Base-by-base conservation (phyloP, 768 basidiomycete genomes). In the Cystobasidiopsis lactophilus region DNA sequence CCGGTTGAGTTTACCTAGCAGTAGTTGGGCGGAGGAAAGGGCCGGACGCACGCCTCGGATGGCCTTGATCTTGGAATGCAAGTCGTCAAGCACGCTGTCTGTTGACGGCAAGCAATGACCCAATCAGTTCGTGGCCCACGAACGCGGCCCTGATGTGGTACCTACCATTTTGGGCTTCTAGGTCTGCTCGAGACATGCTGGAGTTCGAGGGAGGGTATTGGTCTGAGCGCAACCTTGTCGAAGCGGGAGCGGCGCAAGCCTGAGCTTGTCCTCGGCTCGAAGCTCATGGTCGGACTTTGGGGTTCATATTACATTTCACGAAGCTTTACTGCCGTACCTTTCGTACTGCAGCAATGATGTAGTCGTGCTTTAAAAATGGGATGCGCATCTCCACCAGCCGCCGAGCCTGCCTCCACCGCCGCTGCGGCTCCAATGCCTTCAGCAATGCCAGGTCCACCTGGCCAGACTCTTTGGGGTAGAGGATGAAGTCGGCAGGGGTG, bases 401-500 rank as follows among this genome's bases (percentile, higher is more conserved):
- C 14, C 54, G 52, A 10, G 60, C 60, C 38, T 59, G 57, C 13
- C 49, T 51, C 63, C 63, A 64, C 16, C 50, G 39, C 21, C 60
- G 51, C 13, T 55, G 18, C 5, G 59, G 54, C 37, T 63, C 60
- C 26, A 56, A 55, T 19, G 52, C 57, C 23, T 52, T 40, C 26
- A 58, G 52, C 37, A 55, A 40, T 11, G 38, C 59, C 45, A 43
- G 40, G 53, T 53, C 62, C 40, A 63, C 54, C 39, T 49, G 39
- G n/a, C 37, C 43, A 19, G 26, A 33, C n/a, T 51, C 35, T 14
- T 53, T 44, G 10, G 60, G 40, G 41, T 84, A 76, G 64, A 85
- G 79, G 40, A 88, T 77, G 69, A 86, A 89, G 67, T 93, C 91
- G 16, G 80, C 83, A 40, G 91, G 84, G 5, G 80, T 82, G 37